Conservation (phyloP, 441 rosid genomes). For the Gossypium davidsonii region DNA sequence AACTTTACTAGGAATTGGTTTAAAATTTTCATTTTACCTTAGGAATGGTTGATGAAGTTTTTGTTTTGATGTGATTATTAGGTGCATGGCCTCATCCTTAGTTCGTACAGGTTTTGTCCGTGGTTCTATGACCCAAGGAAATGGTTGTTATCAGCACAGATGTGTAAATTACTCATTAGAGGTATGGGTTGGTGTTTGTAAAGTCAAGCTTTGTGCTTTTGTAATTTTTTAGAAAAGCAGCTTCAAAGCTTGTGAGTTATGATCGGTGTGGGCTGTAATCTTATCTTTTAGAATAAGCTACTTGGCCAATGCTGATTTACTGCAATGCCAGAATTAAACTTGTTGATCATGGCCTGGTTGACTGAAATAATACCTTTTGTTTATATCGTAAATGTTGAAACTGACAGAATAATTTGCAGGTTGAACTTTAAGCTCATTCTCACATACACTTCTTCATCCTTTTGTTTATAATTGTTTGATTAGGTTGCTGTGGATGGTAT, state of each 20-base stretch:
- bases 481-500: conserved; percentile 97
- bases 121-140: conserved; percentile 88
- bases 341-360: conserved; percentile 2
- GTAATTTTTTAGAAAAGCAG: not conserved
- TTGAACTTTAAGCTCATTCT: not conserved
- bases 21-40: not conserved
- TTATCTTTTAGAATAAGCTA: not conserved
- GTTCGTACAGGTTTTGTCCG: conserved; percentile 94
- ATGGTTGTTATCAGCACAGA: conserved; percentile 96
- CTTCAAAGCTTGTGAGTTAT: not conserved
- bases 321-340: not conserved
- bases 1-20: not conserved
- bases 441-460: not conserved
- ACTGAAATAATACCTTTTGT: not conserved
- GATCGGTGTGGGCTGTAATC: not conserved
- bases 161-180: conserved; percentile 79
- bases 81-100: conserved; percentile 93
- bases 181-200: conserved; percentile 38
- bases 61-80: conserved; percentile 24
- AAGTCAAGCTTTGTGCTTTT: not conserved
- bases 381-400: not conserved
- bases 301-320: not conserved
- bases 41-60: conserved; percentile 15
- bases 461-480: conserved; percentile 12
- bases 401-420: not conserved